Base-by-base conservation (phyloP, 1,284 basidiomycete genomes). In the Pseudozyma pruni region DNA sequence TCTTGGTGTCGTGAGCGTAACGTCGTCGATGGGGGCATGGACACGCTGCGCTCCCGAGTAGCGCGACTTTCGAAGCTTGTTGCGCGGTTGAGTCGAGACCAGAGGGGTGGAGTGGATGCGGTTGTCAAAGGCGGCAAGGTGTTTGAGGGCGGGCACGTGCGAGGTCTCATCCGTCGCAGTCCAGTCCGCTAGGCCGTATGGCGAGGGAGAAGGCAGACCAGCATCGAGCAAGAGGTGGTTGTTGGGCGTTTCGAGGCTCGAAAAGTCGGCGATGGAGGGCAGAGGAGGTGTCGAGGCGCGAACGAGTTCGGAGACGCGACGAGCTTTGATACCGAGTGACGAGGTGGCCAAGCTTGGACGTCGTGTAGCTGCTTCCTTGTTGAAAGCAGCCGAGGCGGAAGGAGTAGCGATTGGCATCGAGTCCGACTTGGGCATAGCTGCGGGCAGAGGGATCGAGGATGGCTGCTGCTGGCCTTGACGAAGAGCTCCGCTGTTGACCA, bases 401-500 rank as follows among this genome's bases (percentile, higher is more conserved):
- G 50, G 16, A 13, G 45, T 14, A 8, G 27, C 32, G 4, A 40
- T 29, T 17, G 38, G 20, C n/a, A 31, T 39, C 10, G 39, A 50
- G 22, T 42, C 39, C n/a, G 39, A 34, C 11, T 27, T 33, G 8
- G 48, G 39, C 5, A 27, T 10, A 20, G 38, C 27, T n/a, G n/a
- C n/a, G 8, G 40, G 17, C 16, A 52, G 2, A 11, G 57, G 45
- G 7, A 57, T 44, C 16, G 38, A 46, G 8, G 47, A 60, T 1
- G 59, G 6, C 8, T 19, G 20, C 0, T 39, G 29, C 3, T 39
- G 42, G 8, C 35, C 42, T 1, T 51, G 27, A 2, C 68, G 68
- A 16, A 71, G 43, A 1, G 68, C 49, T 20, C 68, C 68, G 17
- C 68, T 71, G 50, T 71, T 71, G 68, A 71, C 61, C 5, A 71